phyloP scores from a whole-genome alignment of 2,329 filamentous ascomycete species.

The Pseudocercospora fuligena region DNA sequence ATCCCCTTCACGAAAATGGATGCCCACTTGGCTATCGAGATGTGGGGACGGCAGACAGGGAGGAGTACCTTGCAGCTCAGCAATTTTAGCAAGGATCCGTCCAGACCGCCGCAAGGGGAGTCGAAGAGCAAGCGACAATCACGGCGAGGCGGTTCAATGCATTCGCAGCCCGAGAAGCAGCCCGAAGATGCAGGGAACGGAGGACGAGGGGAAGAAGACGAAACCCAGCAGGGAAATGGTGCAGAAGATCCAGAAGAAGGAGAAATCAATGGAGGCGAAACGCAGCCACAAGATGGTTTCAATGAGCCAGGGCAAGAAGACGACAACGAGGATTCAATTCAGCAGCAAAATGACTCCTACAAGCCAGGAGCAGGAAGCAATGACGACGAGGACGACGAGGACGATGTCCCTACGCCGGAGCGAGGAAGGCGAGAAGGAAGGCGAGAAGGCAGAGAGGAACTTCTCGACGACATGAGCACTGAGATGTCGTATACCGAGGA shows the following conservation, averaged over 20 bases:
- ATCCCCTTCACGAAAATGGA: neutral
- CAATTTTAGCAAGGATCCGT: neutral
- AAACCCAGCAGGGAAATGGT: no score
- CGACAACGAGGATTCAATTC: no score
- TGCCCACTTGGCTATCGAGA: neutral
- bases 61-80: neutral
- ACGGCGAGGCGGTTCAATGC: neutral
- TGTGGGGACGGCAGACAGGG: neutral
- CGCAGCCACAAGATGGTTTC: neutral
- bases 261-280: neutral
- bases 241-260: neutral
- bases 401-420: neutral
- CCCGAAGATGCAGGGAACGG: neutral
- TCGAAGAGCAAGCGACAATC: neutral
- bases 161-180: no score
- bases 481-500: neutral
- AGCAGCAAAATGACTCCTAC: no score
- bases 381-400: neutral
- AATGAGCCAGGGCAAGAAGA: no score
- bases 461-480: neutral
- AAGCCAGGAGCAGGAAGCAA: no score
- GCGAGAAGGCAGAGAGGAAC: neutral
- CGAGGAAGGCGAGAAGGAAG: neutral
- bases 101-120: neutral
- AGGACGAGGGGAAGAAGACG: neutral